A percentile compares a stretch with the other conserved stretches of the same genome.
These are phyloP conservation scores for Corymbia calophylla DNA, from an alignment of 441 rosid genomes.

Conservation along the genomic window DNA sequence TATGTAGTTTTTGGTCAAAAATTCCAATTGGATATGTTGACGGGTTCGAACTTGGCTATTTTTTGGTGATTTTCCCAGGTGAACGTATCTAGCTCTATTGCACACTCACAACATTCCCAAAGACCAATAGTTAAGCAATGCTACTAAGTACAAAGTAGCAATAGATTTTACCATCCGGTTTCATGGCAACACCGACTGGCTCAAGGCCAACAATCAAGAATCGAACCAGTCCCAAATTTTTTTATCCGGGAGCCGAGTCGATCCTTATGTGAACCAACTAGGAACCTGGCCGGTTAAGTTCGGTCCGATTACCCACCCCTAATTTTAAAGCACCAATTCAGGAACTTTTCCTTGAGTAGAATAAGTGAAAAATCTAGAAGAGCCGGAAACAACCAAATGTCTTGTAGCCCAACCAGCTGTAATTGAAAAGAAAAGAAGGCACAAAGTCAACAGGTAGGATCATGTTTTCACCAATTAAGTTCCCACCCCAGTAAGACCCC, in stretches of 20 bases:
- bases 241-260: background rate
- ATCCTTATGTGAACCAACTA: background rate
- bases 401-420: background rate
- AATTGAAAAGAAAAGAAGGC: background rate
- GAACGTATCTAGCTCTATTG: rapidly evolving
- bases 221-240: background rate
- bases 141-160: background rate
- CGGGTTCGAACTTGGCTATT: no score
- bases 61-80: background rate
- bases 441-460: background rate
- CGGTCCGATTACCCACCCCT: background rate
- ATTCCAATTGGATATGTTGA: no score
- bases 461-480: background rate
- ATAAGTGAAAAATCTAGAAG: background rate
- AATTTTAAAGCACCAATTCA: background rate
- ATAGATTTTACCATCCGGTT: background rate
- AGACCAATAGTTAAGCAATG: background rate
- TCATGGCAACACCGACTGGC: rapidly evolving
- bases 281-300: background rate
- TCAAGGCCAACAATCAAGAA: background rate
- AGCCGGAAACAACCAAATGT: background rate
- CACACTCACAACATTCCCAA: background rate
- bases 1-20: no score
- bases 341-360: background rate
- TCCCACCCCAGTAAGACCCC: background rate